Base-by-base conservation (phyloP, 208 protist genomes). In the Wallacemonas collosoma region DNA sequence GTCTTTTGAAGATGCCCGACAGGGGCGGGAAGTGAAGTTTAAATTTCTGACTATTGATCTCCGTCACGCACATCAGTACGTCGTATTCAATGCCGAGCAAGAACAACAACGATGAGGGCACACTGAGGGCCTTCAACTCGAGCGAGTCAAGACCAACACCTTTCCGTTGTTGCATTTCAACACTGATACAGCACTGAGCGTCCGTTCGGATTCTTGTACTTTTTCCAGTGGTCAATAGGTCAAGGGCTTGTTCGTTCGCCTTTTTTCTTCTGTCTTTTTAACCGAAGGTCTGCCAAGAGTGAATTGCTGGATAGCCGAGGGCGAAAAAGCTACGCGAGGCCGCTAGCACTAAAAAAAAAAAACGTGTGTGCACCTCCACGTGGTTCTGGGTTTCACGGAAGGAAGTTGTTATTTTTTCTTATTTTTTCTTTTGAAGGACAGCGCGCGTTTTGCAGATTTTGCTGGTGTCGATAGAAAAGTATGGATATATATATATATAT, bases 111-210 rank as follows among this genome's bases (percentile, higher is more conserved):
- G 88, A 87, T 2, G 78, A 85, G 2, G 88, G 87, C 39, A 93
- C 85, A 65, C 85, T 91, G n/a, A 95, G 79, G 0, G 88, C 88
- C 71, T 91, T 93, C 6, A 95, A 81, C 73, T 95, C 86, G 17
- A 91, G 78, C 7, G 86, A 83, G 50, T 88, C 77, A 11, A 95
- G 71, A 2, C 81, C 75, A 43, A 78, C 78, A 14, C 70, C 72
- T 40, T 80, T 75, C 62, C 74, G 53, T 11, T 76, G 72, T 55
- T 66, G 39, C 60, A 61, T 68, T 26, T 26, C 26, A 26, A 26
- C 26, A 26, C 26, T 26, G 26, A 26, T 26, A 26, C 26, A 26
- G 0, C 26, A 26, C 26, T 26, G 26, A 26, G 26, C 26, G 26
- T 26, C 26, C 26, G 26, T 26, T 26, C 26, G 26, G 26, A 26